These are phyloP conservation scores for Avena sativa DNA, from an alignment of 176 grass and related monocot species.

Conservation along the genomic window DNA sequence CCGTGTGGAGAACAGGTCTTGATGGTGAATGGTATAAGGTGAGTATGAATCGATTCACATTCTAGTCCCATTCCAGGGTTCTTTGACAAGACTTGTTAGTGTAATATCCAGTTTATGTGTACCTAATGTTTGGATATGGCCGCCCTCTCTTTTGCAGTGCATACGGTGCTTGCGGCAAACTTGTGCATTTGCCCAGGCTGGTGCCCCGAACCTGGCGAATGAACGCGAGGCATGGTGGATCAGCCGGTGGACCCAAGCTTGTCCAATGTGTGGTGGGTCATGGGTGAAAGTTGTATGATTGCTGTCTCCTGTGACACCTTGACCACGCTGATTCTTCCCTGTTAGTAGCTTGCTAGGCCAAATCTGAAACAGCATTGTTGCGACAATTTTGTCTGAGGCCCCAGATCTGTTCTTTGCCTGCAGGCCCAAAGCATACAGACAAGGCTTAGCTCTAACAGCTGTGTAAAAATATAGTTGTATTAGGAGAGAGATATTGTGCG, in stretches of 20 bases:
- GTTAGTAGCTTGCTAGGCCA: background rate
- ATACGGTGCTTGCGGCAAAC: constrained; percentile 94
- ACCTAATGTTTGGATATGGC: background rate
- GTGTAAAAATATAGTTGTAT: constrained; percentile 22
- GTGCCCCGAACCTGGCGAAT: constrained; percentile 52
- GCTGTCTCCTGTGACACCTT: constrained; percentile 17
- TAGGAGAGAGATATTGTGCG: constrained; percentile 5
- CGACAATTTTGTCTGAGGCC: constrained; percentile 21
- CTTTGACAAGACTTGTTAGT: background rate
- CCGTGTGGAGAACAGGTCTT: constrained; percentile 92
- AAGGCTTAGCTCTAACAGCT: constrained; percentile 17
- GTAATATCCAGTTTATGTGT: background rate
- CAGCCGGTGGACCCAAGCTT: constrained; percentile 83
- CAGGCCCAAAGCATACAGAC: constrained; percentile 23
- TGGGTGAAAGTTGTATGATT: constrained; percentile 93
- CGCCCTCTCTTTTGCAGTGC: constrained; percentile 58
- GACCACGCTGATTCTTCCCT: background rate
- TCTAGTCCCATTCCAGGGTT: constrained; percentile 32
- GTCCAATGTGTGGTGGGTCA: constrained; percentile 96
- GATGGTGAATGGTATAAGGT: constrained; percentile 99
- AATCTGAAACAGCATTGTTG: background rate
- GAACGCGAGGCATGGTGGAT: constrained; percentile 94
- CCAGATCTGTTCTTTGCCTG: constrained; percentile 8
- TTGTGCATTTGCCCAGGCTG: constrained; percentile 80
- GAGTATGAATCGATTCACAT: constrained; percentile 23